Evolutionary conservation across 75 land plant species (phyloP).

Genomic region (Pinus taeda): DNA sequence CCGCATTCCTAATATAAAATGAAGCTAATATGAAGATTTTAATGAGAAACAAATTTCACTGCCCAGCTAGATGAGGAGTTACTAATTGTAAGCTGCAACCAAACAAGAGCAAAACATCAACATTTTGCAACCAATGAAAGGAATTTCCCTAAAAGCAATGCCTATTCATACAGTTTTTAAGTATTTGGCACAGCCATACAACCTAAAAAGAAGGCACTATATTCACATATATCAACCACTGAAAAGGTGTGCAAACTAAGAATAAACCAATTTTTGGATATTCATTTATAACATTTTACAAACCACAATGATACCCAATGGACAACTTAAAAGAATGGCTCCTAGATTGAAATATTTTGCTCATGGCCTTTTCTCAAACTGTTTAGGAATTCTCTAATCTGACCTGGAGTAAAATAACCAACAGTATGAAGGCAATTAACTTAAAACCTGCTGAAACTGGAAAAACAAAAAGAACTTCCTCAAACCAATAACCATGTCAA

Average conservation of each 20-base stretch:
- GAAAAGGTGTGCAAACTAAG: neutral
- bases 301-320: neutral
- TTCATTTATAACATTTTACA: neutral
- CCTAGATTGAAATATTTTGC: neutral
- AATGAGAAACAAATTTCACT: neutral
- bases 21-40: neutral
- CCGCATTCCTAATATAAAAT: neutral
- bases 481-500: neutral
- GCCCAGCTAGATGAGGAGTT: neutral
- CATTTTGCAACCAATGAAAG: neutral
- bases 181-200: neutral
- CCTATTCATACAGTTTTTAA: neutral
- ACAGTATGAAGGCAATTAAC: neutral
- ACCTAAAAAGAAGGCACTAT: neutral
- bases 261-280: conserved; percentile 1
- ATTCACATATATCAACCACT: neutral
- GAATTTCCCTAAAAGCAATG: neutral
- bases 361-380: neutral
- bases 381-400: neutral
- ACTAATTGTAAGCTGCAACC: neutral
- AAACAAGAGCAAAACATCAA: neutral
- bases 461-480: neutral
- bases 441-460: neutral
- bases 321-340: neutral
- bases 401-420: neutral